Conservation (phyloP, 2,329 filamentous ascomycete genomes). For the Herpotrichia juniperi region DNA sequence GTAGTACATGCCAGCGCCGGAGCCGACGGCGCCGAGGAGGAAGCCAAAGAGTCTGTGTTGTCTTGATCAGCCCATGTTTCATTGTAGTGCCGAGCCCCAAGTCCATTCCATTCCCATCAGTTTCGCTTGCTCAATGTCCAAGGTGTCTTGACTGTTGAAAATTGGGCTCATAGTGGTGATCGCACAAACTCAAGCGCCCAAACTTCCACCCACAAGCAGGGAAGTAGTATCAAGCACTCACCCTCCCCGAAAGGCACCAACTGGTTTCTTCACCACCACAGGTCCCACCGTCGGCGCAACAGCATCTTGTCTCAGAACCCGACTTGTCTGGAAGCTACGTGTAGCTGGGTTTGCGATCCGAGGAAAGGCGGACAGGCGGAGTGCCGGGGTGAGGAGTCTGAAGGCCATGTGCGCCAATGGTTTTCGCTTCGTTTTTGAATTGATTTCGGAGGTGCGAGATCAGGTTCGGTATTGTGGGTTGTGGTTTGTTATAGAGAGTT, state of each 20-base stretch:
- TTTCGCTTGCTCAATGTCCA: not conserved
- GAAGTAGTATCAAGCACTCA: constrained; percentile 50
- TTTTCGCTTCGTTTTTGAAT: not conserved
- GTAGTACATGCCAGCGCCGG: constrained; percentile 84
- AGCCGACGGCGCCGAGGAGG: constrained; percentile 79
- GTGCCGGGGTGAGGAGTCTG: constrained; percentile 47
- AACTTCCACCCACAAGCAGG: not conserved
- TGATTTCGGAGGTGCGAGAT: not conserved
- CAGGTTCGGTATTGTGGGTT: not conserved
- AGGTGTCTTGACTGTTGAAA: not conserved
- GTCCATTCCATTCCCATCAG: no score
- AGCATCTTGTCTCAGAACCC: constrained; percentile 37
- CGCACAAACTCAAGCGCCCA: not conserved
- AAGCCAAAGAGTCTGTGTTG: constrained; percentile 81
- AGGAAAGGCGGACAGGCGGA: constrained; percentile 37
- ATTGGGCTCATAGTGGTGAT: no score
- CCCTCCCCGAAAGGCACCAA: constrained; percentile 76
- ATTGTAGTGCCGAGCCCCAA: no score
- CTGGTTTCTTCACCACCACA: constrained; percentile 61
- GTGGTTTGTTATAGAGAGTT: not conserved
- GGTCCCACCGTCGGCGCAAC: constrained; percentile 47
- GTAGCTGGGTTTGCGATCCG: constrained; percentile 22
- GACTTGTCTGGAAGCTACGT: constrained; percentile 49
- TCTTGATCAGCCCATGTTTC: not conserved
- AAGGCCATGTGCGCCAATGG: constrained; percentile 51